These are phyloP conservation scores for Penicillium vulpinum DNA, from an alignment of 2,329 filamentous ascomycete species.

Conservation along the genomic window DNA sequence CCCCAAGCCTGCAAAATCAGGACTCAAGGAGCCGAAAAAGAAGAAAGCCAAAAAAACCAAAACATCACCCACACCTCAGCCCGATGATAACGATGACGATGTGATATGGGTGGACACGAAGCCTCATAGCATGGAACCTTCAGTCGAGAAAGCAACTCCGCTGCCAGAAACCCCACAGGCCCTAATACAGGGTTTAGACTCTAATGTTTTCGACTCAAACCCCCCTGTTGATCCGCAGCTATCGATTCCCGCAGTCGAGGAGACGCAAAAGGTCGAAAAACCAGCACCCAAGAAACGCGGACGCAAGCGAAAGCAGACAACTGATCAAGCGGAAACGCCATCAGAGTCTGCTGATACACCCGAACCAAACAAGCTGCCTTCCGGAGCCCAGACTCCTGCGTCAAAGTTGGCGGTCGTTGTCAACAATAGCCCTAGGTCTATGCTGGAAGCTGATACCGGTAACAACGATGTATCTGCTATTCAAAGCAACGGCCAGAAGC, in stretches of 20 bases:
- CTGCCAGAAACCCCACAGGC: conserved; percentile 9
- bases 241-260: not conserved
- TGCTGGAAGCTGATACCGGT: not conserved
- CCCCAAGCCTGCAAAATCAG: conserved; percentile 4
- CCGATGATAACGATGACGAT: conserved; percentile 40
- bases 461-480: not conserved
- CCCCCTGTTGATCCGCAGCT: not conserved
- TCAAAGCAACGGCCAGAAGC: conserved; percentile 2
- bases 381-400: not conserved
- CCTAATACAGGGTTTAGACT: not conserved
- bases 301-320: conserved; percentile 42
- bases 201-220: not conserved
- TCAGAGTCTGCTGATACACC: not conserved
- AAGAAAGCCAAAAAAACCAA: conserved; percentile 49
- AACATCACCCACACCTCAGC: conserved; percentile 36
- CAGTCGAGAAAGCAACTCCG: not conserved
- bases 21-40: conserved; percentile 39
- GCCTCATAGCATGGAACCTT: conserved; percentile 10
- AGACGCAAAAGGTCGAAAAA: not conserved
- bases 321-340: conserved; percentile 21
- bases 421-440: not conserved
- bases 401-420: not conserved
- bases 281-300: conserved; percentile 45
- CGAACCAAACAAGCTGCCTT: not conserved
- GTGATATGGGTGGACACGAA: conserved; percentile 44